A percentile compares a stretch with the other conserved stretches of the same genome.
Evolutionary conservation across 1,284 basidiomycete species (phyloP).

Genomic region (Puccinia hordei): DNA sequence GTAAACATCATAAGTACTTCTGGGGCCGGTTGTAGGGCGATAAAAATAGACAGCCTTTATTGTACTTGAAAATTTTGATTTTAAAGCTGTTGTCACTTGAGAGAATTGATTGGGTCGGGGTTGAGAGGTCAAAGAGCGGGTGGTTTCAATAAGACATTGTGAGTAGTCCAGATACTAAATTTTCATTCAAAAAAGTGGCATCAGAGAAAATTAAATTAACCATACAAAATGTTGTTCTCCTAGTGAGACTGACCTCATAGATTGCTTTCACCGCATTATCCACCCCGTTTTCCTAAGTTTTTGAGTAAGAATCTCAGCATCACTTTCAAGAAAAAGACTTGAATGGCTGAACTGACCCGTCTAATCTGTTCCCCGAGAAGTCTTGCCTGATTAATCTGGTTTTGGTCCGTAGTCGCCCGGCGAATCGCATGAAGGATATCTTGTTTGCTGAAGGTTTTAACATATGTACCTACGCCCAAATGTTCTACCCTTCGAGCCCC

Average conservation of each 20-base stretch:
- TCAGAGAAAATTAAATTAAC: neutral
- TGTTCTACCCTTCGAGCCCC: constrained; percentile 57
- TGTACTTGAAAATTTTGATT: neutral
- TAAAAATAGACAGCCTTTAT: neutral
- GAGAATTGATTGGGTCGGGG: neutral
- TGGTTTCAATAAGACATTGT: constrained; percentile 10
- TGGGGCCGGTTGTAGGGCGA: neutral
- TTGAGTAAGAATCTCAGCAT: neutral
- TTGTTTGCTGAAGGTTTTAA: constrained; percentile 52
- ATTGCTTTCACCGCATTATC: constrained; percentile 55
- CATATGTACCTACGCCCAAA: constrained; percentile 55
- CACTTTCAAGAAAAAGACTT: neutral
- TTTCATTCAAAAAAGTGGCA: neutral
- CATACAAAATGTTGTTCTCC: too few species aligned
- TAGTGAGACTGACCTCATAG: constrained; percentile 53
- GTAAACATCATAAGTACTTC: neutral
- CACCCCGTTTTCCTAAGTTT: constrained; percentile 55
- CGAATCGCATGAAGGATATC: constrained; percentile 53
- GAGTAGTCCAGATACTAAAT: constrained; percentile 21
- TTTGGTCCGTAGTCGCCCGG: constrained; percentile 53
- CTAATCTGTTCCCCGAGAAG: constrained; percentile 56
- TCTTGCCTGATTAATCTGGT: constrained; percentile 56
- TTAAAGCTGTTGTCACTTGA: neutral
- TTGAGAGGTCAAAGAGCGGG: neutral
- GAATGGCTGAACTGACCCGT: neutral